Conservation (phyloP, 2,329 filamentous ascomycete genomes). For the Pestalotiopsis fici region DNA sequence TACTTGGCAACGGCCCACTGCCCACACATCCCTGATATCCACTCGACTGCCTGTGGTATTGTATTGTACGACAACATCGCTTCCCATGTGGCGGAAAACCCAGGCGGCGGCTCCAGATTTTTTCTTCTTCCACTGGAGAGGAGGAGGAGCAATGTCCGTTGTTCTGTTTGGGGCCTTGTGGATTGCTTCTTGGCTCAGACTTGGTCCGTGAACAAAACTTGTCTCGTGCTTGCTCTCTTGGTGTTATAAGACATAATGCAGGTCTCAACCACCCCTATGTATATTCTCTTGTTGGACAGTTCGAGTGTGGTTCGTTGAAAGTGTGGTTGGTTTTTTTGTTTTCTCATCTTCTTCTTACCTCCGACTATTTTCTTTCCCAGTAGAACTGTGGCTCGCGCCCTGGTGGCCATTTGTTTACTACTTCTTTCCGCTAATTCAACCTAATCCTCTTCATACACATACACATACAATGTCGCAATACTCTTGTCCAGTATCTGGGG, state of each 20-base stretch:
- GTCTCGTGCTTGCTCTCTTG: not conserved
- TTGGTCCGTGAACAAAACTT: not conserved
- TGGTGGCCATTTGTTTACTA: slow-evolving; percentile 6
- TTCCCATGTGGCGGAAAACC: not conserved
- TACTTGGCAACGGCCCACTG: slow-evolving; percentile 6
- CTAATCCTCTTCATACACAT: not conserved
- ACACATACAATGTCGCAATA: slow-evolving; percentile 17
- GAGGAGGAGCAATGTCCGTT: not conserved
- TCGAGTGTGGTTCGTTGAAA: not conserved
- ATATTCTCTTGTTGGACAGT: not conserved
- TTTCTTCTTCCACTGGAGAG: not conserved
- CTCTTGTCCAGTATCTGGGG: slow-evolving; percentile 30
- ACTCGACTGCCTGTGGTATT: too few species aligned
- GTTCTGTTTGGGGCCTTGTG: slow-evolving; percentile 1
- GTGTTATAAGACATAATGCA: not conserved
- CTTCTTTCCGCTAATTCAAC: not conserved
- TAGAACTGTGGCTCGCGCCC: slow-evolving; percentile 10
- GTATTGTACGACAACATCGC: not conserved
- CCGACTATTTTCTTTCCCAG: not conserved
- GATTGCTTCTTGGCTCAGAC: not conserved
- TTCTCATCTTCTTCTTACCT: not conserved
- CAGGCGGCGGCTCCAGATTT: not conserved
- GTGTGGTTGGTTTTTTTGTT: not conserved
- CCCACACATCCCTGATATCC: not conserved
- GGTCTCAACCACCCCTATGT: not conserved